A percentile compares a stretch with the other conserved stretches of the same genome.
Evolutionary conservation across 2,329 filamentous ascomycete species (phyloP).

Genomic region (Thelonectria blattea): DNA sequence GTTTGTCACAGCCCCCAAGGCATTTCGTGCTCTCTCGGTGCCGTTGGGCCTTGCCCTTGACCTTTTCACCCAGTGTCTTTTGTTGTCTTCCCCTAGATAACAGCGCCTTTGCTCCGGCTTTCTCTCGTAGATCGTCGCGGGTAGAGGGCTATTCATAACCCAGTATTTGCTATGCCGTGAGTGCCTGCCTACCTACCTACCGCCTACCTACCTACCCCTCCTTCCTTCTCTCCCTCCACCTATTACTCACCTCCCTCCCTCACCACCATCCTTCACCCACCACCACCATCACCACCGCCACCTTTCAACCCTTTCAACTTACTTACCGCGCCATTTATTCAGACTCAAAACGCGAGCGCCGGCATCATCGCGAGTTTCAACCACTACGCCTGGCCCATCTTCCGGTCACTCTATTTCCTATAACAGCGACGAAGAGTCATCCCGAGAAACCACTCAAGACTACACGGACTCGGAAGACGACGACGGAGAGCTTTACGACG

Average conservation of each 20-base stretch:
- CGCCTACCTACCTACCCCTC: constrained; percentile 17
- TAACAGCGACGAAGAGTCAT: constrained; percentile 50
- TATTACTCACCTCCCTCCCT: constrained; percentile 24
- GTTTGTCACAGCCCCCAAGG: constrained; percentile 31
- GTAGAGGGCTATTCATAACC: constrained; percentile 49
- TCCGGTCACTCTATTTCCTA: constrained; percentile 44
- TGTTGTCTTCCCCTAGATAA: constrained; percentile 27
- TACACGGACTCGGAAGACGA: constrained; percentile 42
- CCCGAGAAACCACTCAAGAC: constrained; percentile 39
- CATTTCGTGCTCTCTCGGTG: constrained; percentile 30
- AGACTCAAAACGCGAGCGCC: constrained; percentile 30
- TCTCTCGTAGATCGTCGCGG: constrained; percentile 54
- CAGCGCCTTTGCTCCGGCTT: constrained; percentile 53
- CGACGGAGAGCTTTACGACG: constrained; percentile 47
- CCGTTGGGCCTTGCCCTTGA: constrained; percentile 29
- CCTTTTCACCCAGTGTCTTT: constrained; percentile 26
- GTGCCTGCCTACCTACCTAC: constrained; percentile 38
- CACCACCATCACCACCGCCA: constrained; percentile 2
- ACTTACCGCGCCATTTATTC: constrained; percentile 7
- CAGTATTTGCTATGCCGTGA: constrained; percentile 52
- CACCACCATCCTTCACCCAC: constrained; percentile 12
- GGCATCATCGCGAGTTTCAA: constrained; percentile 33
- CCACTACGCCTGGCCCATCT: constrained; percentile 37
- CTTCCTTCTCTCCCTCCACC: constrained; percentile 22
- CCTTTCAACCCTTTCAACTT: constrained; percentile 23